Conservation (phyloP, 345 rosid species). For the Adansonia digitata region DNA sequence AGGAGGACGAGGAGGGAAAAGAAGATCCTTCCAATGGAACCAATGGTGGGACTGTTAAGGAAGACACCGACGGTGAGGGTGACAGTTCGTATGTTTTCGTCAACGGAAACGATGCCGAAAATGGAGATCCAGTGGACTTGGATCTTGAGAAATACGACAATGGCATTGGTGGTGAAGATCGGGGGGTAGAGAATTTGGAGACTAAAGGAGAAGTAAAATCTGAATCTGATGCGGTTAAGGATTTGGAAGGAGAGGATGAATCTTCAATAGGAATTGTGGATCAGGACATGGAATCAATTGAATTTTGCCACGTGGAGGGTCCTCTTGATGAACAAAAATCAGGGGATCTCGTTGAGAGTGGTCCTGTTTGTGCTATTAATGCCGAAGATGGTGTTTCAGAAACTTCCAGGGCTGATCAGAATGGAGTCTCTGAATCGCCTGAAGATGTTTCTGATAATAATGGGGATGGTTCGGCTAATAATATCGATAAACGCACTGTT, state of each 20-base stretch:
- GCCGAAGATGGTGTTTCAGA: not conserved
- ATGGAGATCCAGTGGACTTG: constrained; percentile 26
- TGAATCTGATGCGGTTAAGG: constrained; percentile 22
- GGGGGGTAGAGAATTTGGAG: constrained; percentile 11
- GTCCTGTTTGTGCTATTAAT: not conserved
- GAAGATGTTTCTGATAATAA: not conserved
- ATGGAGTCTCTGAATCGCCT: constrained; percentile 2
- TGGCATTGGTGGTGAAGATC: not conserved
- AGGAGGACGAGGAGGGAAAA: constrained; percentile 7
- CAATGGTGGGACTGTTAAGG: constrained; percentile 30
- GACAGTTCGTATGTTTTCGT: constrained; percentile 32
- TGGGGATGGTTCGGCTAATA: not conserved
- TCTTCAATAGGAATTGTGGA: constrained; percentile 1
- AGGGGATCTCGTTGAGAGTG: not conserved
- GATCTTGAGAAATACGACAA: not conserved
- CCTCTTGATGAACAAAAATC: not conserved
- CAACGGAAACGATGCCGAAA: constrained; percentile 28
- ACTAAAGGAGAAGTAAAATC: constrained; percentile 22
- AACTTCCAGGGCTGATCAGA: not conserved
- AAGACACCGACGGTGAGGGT: constrained; percentile 30
- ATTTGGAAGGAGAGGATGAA: not conserved
- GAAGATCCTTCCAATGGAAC: constrained; percentile 36
- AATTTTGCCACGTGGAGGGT: constrained; percentile 6
- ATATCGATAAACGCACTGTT: not conserved
- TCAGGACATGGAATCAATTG: constrained; percentile 6